Percentiles rank a stretch among this genome's conserved stretches.
Conservation (phyloP, 371 early-diverging fungal species). For the Furculomyces boomerangus region DNA sequence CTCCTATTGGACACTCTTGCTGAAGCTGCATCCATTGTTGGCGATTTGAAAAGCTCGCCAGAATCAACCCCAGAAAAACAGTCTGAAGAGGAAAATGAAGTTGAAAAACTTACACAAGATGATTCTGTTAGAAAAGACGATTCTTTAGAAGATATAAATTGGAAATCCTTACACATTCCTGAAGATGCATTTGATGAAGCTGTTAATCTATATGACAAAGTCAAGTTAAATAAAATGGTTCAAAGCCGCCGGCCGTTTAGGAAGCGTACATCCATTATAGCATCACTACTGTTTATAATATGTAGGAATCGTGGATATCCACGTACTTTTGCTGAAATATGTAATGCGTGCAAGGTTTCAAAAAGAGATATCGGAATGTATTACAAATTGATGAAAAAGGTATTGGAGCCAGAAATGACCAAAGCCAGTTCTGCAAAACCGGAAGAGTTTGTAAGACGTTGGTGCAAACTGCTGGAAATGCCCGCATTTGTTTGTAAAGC, state of each 20-base stretch:
- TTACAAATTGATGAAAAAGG: conserved; percentile 31
- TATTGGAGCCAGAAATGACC: conserved; percentile 24
- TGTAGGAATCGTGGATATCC: conserved; percentile 30
- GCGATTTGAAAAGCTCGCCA: no score
- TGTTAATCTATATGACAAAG: conserved; percentile 27
- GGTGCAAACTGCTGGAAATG: conserved; percentile 30
- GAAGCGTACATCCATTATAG: conserved; percentile 32
- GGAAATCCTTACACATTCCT: conserved; percentile 10
- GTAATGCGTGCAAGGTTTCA: conserved; percentile 29
- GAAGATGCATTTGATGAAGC: conserved; percentile 25
- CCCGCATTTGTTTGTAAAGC: conserved; percentile 24
- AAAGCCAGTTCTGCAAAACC: conserved; percentile 11
- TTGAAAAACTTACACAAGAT: no score
- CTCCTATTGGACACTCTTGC: no score
- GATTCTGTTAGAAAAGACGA: no score
- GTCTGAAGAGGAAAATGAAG: no score
- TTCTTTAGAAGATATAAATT: conserved; percentile 7
- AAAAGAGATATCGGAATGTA: conserved; percentile 35
- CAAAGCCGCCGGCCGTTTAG: conserved; percentile 39
- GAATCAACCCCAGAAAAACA: no score
- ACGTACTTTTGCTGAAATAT: conserved; percentile 34
- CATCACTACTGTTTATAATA: conserved; percentile 31
- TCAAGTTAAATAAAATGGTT: conserved; percentile 30
- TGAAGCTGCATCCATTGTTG: no score
- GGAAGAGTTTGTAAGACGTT: conserved; percentile 21